A percentile compares a stretch with the other conserved stretches of the same genome.
Conservation (phyloP, 768 basidiomycete genomes). For the Boletus insuetus region DNA sequence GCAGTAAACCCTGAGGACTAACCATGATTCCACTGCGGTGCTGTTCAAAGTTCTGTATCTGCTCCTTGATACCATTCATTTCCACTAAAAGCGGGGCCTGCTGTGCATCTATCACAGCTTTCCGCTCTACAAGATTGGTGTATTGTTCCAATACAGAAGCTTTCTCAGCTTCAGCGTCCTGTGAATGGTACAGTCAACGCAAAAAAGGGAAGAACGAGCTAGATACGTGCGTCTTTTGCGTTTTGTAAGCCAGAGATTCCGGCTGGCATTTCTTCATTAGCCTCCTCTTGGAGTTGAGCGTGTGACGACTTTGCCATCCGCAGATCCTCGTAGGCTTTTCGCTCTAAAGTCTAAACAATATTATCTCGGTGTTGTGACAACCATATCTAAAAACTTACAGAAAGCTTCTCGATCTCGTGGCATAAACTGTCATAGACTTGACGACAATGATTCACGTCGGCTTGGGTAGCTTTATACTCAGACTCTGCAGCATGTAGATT, state of each 20-base stretch:
- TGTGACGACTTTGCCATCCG: conserved; percentile 37
- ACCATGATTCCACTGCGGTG: conserved; percentile 44
- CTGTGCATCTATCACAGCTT: conserved; percentile 44
- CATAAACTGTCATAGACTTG: conserved; percentile 30
- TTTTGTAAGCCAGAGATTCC: conserved; percentile 55
- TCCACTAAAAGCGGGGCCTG: conserved; percentile 44
- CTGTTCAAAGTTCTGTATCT: conserved; percentile 52
- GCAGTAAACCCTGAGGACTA: conserved; percentile 17
- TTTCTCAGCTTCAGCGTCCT: conserved; percentile 61
- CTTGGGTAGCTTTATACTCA: conserved; percentile 32
- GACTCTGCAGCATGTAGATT: conserved; percentile 39
- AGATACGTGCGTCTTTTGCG: conserved; percentile 47
- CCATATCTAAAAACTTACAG: conserved; percentile 27
- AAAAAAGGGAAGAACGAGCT: background rate
- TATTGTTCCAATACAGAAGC: conserved; percentile 47
- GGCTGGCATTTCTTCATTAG: conserved; percentile 67
- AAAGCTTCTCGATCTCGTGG: conserved; percentile 31
- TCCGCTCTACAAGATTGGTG: conserved; percentile 42
- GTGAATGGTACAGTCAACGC: conserved; percentile 2
- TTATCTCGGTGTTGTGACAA: background rate
- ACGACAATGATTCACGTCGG: conserved; percentile 28
- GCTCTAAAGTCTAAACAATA: conserved; percentile 19
- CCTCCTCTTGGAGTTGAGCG: conserved; percentile 50
- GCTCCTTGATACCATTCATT: conserved; percentile 43
- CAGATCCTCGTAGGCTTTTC: conserved; percentile 20